phyloP scores from a whole-genome alignment of 2,329 filamentous ascomycete species.

The Arthrobotrys conoides region DNA sequence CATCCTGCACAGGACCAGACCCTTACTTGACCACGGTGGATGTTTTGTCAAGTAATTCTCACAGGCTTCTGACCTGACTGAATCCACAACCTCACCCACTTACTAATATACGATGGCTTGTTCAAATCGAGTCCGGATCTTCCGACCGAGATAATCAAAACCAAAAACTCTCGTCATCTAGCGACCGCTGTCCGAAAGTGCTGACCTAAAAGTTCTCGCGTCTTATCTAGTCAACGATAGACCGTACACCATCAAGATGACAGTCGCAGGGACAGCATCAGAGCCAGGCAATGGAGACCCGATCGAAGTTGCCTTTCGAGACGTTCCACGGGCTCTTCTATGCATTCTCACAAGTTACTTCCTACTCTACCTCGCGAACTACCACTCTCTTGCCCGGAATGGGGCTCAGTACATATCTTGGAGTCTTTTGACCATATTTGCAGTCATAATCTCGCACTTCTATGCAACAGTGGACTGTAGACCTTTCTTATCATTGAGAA shows the following conservation, averaged over 20 bases:
- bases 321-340: conserved; percentile 46
- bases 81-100: background rate
- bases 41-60: conserved; percentile 17
- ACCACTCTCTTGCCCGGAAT: conserved; percentile 47
- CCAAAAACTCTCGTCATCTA: background rate
- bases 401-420: conserved; percentile 13
- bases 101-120: conserved; percentile 16
- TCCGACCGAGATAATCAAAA: conserved; percentile 20
- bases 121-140: background rate
- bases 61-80: conserved; percentile 18
- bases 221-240: conserved; percentile 1
- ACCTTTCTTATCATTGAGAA: conserved; percentile 46
- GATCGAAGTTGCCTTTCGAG: conserved; percentile 49
- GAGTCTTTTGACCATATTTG: conserved; percentile 32
- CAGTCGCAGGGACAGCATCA: conserved; percentile 51
- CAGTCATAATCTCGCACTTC: conserved; percentile 50
- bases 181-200: background rate
- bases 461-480: conserved; percentile 57
- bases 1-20: background rate
- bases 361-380: conserved; percentile 48
- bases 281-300: conserved; percentile 48
- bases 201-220: background rate
- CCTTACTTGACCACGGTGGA: conserved; percentile 9
- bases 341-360: conserved; percentile 41
- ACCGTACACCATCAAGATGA: conserved; percentile 34